Base-by-base conservation (phyloP, 805 yeast species). In the Vanderwaltozyma verrucispora region DNA sequence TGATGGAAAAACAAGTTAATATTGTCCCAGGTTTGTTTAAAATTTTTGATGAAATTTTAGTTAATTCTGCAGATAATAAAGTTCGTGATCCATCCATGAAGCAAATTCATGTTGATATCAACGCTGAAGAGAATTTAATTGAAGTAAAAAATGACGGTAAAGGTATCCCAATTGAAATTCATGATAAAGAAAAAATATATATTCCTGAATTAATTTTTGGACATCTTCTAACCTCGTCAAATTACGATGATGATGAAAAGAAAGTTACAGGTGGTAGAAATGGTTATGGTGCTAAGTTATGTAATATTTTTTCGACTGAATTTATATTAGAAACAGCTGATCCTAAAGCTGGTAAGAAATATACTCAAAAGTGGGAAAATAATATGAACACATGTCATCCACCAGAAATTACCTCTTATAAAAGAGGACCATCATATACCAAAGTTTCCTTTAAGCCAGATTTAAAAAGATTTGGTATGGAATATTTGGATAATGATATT, bases 231-330 rank as follows among this genome's bases (percentile, higher is more conserved):
- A 92, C 98, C 0, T 88, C 97, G 2, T 84, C 95, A 20, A 92
- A 92, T 63, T 92, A 92, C 59, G 95, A 92, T 59, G 98, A 92
- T 59, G 75, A 89, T 45, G 84, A 92, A 54, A 84, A 85, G 62
- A 92, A 92, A 60, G 96, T 92, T 25, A 85, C 95, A 2, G 98
- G 98, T 67, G 98, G 98, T 61, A 77, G 98, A 68, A 92, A 92
- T 58, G 98, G 98, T 45, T 92, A 78, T 56, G 98, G 98, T 62
- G 98, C 98, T 34, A 92, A 92, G 58, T 67, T 92, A 39, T 92
- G 98, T 74, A 92, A 92, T 60, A 92, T 92, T 44, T 92, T 89
- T 60, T 86, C 96, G 19, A 82, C 87, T 4, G 80, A 81, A 51
- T 92, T 92, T 55, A 72, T 68, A 12, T 71, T 92, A 21, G 96